Evolutionary conservation across 1,284 basidiomycete genomes (phyloP).

Genomic region (Cutaneotrichosporon cutaneum): DNA sequence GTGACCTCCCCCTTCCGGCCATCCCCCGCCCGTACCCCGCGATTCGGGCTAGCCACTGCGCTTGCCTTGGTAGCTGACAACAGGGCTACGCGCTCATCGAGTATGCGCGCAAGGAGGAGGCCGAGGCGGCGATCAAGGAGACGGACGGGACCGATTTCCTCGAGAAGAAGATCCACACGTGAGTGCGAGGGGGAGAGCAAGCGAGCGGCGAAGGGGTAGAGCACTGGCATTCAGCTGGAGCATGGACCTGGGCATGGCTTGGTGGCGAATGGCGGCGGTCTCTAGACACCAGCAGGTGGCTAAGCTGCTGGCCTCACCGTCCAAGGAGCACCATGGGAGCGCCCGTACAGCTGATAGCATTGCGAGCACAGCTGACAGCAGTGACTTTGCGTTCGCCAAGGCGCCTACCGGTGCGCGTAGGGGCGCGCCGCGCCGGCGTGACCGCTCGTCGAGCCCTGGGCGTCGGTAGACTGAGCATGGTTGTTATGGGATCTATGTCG

Average conservation of each 20-base stretch:
- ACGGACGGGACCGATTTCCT: slow-evolving; percentile 78
- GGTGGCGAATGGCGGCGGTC: background rate
- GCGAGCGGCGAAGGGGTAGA: too few species aligned
- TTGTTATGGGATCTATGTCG: slow-evolving; percentile 6
- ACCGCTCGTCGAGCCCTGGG: slow-evolving; percentile 40
- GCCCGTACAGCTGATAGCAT: too few species aligned
- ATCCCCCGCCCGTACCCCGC: too few species aligned
- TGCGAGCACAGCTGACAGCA: slow-evolving; percentile 30
- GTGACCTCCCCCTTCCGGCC: too few species aligned
- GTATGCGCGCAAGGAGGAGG: slow-evolving; percentile 89
- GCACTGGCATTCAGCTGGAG: too few species aligned
- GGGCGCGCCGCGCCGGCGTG: slow-evolving; percentile 34
- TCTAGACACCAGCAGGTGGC: background rate
- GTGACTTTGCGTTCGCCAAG: slow-evolving; percentile 93
- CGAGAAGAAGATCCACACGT: slow-evolving; percentile 78
- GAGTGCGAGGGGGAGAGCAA: slow-evolving; percentile 26
- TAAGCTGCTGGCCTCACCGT: background rate
- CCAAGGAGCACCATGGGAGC: too few species aligned
- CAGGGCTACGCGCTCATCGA: slow-evolving; percentile 96
- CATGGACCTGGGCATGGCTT: too few species aligned
- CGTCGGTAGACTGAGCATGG: slow-evolving; percentile 29
- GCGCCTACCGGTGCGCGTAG: slow-evolving; percentile 62
- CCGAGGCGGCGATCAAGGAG: slow-evolving; percentile 80
- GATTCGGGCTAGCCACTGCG: too few species aligned
- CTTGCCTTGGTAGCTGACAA: slow-evolving; percentile 2